Percentiles rank a stretch among this genome's conserved stretches.
These are phyloP conservation scores for Pseudogymnoascus sp. DNA, from an alignment of 2,329 filamentous ascomycete species.

Conservation along the genomic window DNA sequence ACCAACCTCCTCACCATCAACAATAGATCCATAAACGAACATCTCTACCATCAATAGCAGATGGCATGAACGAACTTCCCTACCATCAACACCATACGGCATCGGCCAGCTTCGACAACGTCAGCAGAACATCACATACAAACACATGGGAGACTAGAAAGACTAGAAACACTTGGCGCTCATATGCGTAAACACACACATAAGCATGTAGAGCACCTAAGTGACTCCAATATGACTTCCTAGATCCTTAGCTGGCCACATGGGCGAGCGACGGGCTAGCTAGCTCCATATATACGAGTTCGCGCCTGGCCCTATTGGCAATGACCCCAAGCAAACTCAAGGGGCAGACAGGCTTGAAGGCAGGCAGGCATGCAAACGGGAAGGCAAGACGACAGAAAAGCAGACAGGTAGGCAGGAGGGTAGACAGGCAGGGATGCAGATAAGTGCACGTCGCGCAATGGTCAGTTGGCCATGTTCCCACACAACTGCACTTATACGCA, in stretches of 20 bases:
- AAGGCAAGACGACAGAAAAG: not conserved
- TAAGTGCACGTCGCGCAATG: not conserved
- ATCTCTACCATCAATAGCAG: not conserved
- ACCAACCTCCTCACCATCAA: not conserved
- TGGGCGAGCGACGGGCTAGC: not conserved
- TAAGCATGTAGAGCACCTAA: slow-evolving; percentile 2
- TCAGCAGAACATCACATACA: not conserved
- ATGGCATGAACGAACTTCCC: not conserved
- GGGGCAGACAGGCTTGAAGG: not conserved
- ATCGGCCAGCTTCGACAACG: not conserved
- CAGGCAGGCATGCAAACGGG: not conserved
- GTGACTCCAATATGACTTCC: not conserved
- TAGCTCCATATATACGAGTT: slow-evolving; percentile 1
- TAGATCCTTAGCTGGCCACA: not conserved
- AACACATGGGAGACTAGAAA: not conserved
- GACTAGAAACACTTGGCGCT: not conserved
- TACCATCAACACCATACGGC: not conserved
- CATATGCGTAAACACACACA: not conserved
- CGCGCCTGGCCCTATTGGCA: not conserved
- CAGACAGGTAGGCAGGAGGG: not conserved
- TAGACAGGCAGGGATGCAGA: not conserved
- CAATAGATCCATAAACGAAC: not conserved
- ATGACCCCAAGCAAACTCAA: not conserved
- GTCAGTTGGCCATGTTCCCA: not conserved
- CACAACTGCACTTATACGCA: not conserved